These are phyloP conservation scores for Taphrina confusa DNA, from an alignment of 1,139 yeast species.

Conservation along the genomic window DNA sequence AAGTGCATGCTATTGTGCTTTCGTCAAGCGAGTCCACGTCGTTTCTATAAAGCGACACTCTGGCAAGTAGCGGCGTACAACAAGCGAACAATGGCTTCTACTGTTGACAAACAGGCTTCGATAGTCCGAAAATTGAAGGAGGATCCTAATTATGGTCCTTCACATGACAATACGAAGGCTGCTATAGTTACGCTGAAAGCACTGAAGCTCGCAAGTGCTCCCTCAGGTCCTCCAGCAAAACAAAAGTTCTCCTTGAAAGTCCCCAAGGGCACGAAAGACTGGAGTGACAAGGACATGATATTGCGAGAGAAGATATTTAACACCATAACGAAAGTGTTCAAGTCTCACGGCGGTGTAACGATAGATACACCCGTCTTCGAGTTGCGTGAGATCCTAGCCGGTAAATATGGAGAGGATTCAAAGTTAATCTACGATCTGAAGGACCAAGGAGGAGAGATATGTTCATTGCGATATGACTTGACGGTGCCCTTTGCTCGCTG, in stretches of 20 bases:
- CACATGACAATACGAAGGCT: slow-evolving; percentile 27
- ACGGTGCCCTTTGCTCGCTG: slow-evolving; percentile 97
- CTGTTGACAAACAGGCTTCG: slow-evolving; percentile 24
- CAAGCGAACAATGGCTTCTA: slow-evolving; percentile 17
- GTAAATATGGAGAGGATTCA: slow-evolving; percentile 97
- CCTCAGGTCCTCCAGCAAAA: neutral
- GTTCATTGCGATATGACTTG: slow-evolving; percentile 90
- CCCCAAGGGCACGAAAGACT: slow-evolving; percentile 55
- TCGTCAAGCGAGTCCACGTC: neutral
- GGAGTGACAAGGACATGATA: slow-evolving; percentile 98
- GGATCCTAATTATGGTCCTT: slow-evolving; percentile 23
- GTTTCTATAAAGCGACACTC: too few relatives aligned
- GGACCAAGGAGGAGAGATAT: slow-evolving; percentile 97
- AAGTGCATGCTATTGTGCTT: slow-evolving; percentile 21
- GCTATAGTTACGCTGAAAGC: slow-evolving; percentile 14
- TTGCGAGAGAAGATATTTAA: slow-evolving; percentile 83
- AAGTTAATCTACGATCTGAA: slow-evolving; percentile 91
- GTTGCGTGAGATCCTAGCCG: slow-evolving; percentile 88
- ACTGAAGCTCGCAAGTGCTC: slow-evolving; percentile 11
- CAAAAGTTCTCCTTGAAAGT: slow-evolving; percentile 23
- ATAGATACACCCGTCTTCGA: slow-evolving; percentile 98
- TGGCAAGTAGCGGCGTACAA: too few relatives aligned
- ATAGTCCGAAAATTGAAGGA: slow-evolving; percentile 25
- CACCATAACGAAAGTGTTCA: slow-evolving; percentile 70
- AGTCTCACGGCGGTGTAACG: slow-evolving; percentile 96